Percentiles rank a stretch among this genome's conserved stretches.
These are phyloP conservation scores for Citrus maxima DNA, from an alignment of 345 rosid genomes.

Conservation along the genomic window DNA sequence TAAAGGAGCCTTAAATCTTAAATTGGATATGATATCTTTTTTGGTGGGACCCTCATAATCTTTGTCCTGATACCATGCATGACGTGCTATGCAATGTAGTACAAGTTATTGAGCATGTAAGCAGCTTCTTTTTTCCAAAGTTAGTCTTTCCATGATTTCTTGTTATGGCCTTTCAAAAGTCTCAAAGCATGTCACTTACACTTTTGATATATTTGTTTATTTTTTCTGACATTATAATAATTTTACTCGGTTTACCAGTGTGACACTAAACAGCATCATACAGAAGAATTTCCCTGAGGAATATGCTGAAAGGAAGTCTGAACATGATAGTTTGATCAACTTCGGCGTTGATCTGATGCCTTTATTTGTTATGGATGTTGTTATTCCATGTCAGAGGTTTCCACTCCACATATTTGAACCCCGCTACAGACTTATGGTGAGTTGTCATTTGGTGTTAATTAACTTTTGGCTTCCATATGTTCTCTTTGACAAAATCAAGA, in stretches of 20 bases:
- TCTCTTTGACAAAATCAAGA: not conserved
- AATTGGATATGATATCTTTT: not conserved
- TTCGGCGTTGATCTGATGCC: slow-evolving; percentile 82
- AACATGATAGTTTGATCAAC: slow-evolving; percentile 70
- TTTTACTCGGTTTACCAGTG: slow-evolving; percentile 47
- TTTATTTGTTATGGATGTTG: slow-evolving; percentile 90
- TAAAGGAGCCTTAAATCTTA: not conserved
- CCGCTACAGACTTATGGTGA: slow-evolving; percentile 88
- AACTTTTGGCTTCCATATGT: not conserved
- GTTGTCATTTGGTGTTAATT: slow-evolving; percentile 24
- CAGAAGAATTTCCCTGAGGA: slow-evolving; percentile 86
- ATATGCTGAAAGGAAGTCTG: slow-evolving; percentile 85
- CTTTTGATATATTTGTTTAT: not conserved
- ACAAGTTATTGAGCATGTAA: not conserved
- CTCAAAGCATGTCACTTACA: not conserved
- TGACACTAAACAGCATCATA: slow-evolving; percentile 82
- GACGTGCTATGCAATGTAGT: not conserved
- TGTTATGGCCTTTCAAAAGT: not conserved
- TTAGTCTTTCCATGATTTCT: not conserved
- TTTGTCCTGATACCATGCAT: not conserved
- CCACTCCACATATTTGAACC: slow-evolving; percentile 93
- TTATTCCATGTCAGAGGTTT: slow-evolving; percentile 85
- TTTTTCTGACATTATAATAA: slow-evolving; percentile 1
- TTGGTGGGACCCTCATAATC: not conserved
- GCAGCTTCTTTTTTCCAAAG: not conserved